These are phyloP conservation scores for Lentinula boryana DNA, from an alignment of 768 basidiomycete species.

Conservation along the genomic window DNA sequence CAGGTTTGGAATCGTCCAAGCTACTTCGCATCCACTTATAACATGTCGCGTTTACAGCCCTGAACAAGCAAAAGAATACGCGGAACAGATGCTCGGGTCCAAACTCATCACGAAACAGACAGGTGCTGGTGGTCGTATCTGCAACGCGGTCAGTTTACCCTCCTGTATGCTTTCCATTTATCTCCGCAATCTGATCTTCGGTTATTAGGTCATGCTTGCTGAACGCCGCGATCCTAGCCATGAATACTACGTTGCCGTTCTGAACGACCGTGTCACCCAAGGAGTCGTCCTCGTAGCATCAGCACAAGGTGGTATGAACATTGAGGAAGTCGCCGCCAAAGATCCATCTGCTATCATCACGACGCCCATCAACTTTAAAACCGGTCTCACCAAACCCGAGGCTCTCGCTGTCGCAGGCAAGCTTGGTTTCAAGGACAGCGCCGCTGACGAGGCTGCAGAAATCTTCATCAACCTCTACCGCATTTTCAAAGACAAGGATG, in stretches of 20 bases:
- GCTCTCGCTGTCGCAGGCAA: constrained; percentile 81
- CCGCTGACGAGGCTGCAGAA: constrained; percentile 78
- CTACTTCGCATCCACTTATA: background rate
- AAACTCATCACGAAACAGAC: constrained; percentile 99
- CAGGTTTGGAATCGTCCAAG: constrained; percentile 41
- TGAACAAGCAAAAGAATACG: constrained; percentile 81
- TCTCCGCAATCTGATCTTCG: background rate
- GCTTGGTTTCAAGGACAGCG: constrained; percentile 77
- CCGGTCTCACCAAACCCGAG: constrained; percentile 66
- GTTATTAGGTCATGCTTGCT: constrained; percentile 87
- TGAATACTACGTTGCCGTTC: constrained; percentile 96
- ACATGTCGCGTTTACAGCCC: constrained; percentile 41
- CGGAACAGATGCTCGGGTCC: constrained; percentile 89
- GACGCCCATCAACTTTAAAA: constrained; percentile 81
- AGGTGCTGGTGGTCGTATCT: constrained; percentile 83
- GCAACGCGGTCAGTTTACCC: constrained; percentile 77
- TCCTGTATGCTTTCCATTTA: constrained; percentile 1
- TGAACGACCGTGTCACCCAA: constrained; percentile 88
- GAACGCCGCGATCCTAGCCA: constrained; percentile 90
- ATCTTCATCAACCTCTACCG: constrained; percentile 93
- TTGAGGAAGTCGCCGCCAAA: constrained; percentile 97
- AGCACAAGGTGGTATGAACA: constrained; percentile 98
- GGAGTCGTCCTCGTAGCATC: constrained; percentile 93
- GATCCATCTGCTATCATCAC: constrained; percentile 95
- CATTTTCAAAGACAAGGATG: constrained; percentile 98